These are phyloP conservation scores for Drechslerella dactyloides DNA, from an alignment of 2,329 filamentous ascomycete species.

Conservation along the genomic window DNA sequence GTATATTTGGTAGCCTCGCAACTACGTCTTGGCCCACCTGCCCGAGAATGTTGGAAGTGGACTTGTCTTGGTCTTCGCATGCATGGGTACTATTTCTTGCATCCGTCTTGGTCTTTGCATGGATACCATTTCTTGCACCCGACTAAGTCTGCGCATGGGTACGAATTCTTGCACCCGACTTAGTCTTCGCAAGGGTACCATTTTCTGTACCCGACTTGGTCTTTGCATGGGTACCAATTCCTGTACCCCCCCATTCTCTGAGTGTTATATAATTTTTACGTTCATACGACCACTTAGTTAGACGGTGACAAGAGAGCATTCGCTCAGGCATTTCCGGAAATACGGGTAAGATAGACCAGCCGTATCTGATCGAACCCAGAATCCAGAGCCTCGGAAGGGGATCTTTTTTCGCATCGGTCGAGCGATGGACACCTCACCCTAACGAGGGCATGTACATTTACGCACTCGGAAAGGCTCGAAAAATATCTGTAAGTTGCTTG, in stretches of 20 bases:
- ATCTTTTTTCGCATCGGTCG: background rate
- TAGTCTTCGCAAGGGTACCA: too few relatives aligned
- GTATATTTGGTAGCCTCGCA: background rate
- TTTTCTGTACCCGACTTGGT: too few relatives aligned
- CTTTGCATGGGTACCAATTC: background rate
- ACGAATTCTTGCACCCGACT: too few relatives aligned
- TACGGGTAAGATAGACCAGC: background rate
- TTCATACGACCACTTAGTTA: too few relatives aligned
- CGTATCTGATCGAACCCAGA: background rate
- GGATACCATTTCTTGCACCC: too few relatives aligned
- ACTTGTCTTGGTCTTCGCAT: too few relatives aligned
- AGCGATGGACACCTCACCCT: too few relatives aligned
- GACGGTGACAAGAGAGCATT: too few relatives aligned
- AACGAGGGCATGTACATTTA: background rate
- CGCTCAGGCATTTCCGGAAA: slow-evolving; percentile 1
- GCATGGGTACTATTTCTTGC: too few relatives aligned
- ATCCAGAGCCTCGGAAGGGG: background rate
- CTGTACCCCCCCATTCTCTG: background rate
- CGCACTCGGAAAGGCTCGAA: background rate
- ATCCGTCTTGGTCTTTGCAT: too few relatives aligned
- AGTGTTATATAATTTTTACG: background rate
- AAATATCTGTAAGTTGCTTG: background rate
- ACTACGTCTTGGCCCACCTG: background rate
- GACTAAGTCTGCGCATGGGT: background rate
- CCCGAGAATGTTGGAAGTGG: background rate